Conservation (phyloP, 345 rosid genomes). For the Viola odorata region DNA sequence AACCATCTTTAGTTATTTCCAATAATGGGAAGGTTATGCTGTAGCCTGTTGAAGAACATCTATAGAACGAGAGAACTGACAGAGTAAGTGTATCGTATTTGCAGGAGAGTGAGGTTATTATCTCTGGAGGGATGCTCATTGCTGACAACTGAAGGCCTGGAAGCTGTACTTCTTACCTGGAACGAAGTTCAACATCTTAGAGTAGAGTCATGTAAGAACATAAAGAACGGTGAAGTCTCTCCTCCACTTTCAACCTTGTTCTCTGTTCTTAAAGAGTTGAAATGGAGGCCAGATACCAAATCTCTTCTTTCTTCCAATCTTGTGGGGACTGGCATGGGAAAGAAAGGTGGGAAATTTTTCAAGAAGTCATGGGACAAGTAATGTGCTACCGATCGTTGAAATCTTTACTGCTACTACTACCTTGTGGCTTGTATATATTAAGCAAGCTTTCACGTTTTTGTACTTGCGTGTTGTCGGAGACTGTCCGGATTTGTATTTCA, state of each 20-base stretch:
- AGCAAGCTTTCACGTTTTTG: too few species aligned
- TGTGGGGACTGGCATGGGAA: constrained; percentile 27
- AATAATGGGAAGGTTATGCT: not conserved
- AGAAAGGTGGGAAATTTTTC: constrained; percentile 31
- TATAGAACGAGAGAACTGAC: too few species aligned
- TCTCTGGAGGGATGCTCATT: constrained; percentile 28
- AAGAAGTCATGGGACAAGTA: constrained; percentile 10
- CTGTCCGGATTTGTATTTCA: too few species aligned
- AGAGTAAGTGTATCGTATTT: not conserved
- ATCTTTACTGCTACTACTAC: too few species aligned
- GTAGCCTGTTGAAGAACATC: not conserved
- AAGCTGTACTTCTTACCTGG: constrained; percentile 18
- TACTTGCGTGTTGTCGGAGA: too few species aligned
- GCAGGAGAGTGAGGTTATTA: constrained; percentile 22
- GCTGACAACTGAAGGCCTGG: constrained; percentile 29
- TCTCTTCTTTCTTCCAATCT: constrained; percentile 21
- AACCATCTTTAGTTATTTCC: not conserved
- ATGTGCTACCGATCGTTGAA: too few species aligned
- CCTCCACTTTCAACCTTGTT: constrained; percentile 25
- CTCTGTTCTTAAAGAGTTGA: constrained; percentile 24
- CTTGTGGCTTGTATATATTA: too few species aligned
- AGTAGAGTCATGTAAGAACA: constrained; percentile 25
- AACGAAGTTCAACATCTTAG: constrained; percentile 24
- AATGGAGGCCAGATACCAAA: constrained; percentile 31
- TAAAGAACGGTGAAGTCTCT: constrained; percentile 22